Base-by-base conservation (phyloP, 306 rosid genomes). In the Cicer cuneatum region DNA sequence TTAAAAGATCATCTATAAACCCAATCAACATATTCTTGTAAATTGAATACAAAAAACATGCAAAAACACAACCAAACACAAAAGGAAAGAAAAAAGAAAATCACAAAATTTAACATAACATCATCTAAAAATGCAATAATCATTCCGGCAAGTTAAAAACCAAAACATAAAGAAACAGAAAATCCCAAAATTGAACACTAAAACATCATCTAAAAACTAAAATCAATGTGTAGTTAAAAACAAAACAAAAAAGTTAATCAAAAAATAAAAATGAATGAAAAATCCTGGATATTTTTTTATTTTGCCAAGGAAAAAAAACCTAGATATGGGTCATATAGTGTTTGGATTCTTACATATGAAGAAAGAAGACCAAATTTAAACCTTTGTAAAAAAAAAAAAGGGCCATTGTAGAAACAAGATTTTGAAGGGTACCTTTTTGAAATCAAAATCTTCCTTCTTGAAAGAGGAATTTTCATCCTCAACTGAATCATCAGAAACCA, bases 351-450 rank as follows among this genome's bases (percentile, higher is more conserved):
- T 37, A 5, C 15, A 16, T 16, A 43, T 41, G 16, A 64, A 16
- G 38, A 42, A 19, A 29, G 33, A 29, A 29, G 33, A 29, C 3
- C 33, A 21, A 21, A 21, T 21, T 21, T 21, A 21, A 2, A 24
- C 33, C 33, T 24, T 24, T 3, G 33, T 24, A 2, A 24, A 24
- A 21, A 21, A 18, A 21, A 21, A 21, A 21, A 21, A 1, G 53
- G n/a, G 14, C 1, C 48, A 69, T 42, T 8, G 29, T 0, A 8
- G 40, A 57, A 47, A 39, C 46, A 35, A 2, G 63, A 33, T 15
- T 51, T 41, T 10, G n/a, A 42, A 21, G 14, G 46, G 24, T 75
- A 86, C 92, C 89, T 43, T 76, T 69, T 52, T 86, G 37, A 81
- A 69, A 81, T 72, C 66, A 69, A 75, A 75, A 42, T 63, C 49